These are phyloP conservation scores for Phaffomyces thermotolerans DNA, from an alignment of 805 yeast genomes.

Conservation along the genomic window DNA sequence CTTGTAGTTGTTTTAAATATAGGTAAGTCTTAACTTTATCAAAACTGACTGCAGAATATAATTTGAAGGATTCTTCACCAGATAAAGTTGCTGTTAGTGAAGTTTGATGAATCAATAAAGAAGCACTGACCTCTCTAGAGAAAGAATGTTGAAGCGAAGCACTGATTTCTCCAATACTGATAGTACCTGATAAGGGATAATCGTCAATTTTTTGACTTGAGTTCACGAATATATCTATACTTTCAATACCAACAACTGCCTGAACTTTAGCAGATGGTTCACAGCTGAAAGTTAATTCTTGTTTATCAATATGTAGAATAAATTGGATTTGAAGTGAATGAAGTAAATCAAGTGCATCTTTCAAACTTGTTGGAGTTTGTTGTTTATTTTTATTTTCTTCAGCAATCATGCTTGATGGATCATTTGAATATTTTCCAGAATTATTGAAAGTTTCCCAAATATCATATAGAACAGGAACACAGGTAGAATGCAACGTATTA, in stretches of 20 bases:
- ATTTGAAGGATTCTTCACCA: constrained; percentile 32
- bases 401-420: neutral
- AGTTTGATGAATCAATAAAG: constrained; percentile 42
- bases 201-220: constrained; percentile 38
- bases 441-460: constrained; percentile 42
- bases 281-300: constrained; percentile 74
- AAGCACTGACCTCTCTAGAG: constrained; percentile 84
- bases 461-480: constrained; percentile 72
- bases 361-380: neutral
- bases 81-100: constrained; percentile 43
- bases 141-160: constrained; percentile 84
- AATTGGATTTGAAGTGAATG: constrained; percentile 54
- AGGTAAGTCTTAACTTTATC: constrained; percentile 54
- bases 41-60: constrained; percentile 45
- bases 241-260: constrained; percentile 69
- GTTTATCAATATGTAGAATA: constrained; percentile 62
- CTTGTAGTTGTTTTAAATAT: constrained; percentile 81
- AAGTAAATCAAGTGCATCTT: constrained; percentile 38
- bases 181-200: constrained; percentile 36
- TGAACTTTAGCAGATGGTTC: constrained; percentile 92
- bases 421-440: constrained; percentile 31
- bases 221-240: constrained; percentile 52
- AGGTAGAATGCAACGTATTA: constrained; percentile 61
- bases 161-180: constrained; percentile 46
- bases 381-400: constrained; percentile 8